Base-by-base conservation (phyloP, 306 rosid species). In the Oemleria cerasiformis region DNA sequence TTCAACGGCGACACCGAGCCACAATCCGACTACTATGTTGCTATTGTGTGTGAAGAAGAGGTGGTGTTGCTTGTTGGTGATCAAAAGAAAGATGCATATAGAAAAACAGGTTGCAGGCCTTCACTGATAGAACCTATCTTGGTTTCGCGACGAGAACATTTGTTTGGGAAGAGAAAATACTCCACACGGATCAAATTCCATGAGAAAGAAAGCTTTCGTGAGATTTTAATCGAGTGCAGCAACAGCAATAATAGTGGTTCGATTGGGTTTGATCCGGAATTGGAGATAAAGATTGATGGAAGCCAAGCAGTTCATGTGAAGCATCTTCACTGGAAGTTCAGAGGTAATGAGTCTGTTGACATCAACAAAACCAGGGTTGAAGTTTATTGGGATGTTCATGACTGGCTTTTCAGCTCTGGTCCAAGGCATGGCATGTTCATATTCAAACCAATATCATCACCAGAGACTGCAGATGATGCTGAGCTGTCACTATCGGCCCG, bases 311-410 rank as follows among this genome's bases (percentile, higher is more conserved):
- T 93, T 58, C 92, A 85, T 62, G 90, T 93, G 21, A 88, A 86
- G 84, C 97, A 86, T 23, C 92, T 93, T 72, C 97, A 93, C 13
- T 93, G 98, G 98, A 93, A 93, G 64, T 93, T 93, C 39, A 91
- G 97, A 87, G 98, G 98, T 4, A 93, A 93, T 62, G 93, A 86
- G 39, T 80, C 81, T 0, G 69, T 91, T 61, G 77, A 73, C 70
- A 78, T 93, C 13, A 83, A 77, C 77, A 85, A 78, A 50, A 87
- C 83, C 74, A 86, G 88, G 68, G 76, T 90, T 50, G 94, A 88
- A 68, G 96, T 93, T 1, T 88, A 74, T 69, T 93, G 96, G 97
- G 98, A 93, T 81, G 97, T 93, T 65, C 98, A 93, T 79, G 97
- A 93, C 16, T 93, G 98, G 98, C 82, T 93, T 9, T 93, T 93